phyloP scores from a whole-genome alignment of 2,329 filamentous ascomycete species.

The Colletotrichum sp. region DNA sequence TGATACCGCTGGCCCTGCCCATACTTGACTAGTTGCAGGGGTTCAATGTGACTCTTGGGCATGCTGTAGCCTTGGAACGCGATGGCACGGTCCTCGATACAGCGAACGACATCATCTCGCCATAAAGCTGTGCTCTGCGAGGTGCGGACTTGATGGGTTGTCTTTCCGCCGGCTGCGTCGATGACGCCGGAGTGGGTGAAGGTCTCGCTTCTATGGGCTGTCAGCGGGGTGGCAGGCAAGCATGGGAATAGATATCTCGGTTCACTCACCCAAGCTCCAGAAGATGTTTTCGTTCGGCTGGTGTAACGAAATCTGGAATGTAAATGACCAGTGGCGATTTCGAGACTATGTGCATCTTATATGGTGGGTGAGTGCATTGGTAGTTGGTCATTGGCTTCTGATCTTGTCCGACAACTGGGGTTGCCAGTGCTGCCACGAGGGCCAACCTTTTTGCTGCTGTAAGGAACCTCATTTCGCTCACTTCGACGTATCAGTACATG shows the following conservation, averaged over 20 bases:
- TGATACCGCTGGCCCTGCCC: conserved; percentile 48
- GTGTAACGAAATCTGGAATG: conserved; percentile 49
- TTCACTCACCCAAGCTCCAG: conserved; percentile 43
- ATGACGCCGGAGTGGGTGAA: conserved; percentile 50
- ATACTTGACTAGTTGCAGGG: conserved; percentile 54
- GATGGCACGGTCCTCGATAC: conserved; percentile 52
- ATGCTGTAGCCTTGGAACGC: conserved; percentile 48
- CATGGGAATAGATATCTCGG: neutral
- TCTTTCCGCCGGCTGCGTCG: conserved; percentile 34
- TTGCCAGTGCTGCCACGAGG: neutral
- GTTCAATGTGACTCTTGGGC: conserved; percentile 44
- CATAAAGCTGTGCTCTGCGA: conserved; percentile 50
- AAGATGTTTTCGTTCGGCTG: conserved; percentile 45
- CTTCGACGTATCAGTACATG: neutral
- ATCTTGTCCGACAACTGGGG: neutral
- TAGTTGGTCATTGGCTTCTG: conserved; percentile 18
- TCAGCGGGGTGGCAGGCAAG: neutral
- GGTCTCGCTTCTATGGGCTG: conserved; percentile 38
- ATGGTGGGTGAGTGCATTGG: conserved; percentile 34
- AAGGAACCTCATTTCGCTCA: neutral
- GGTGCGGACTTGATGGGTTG: conserved; percentile 42
- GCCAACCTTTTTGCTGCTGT: neutral
- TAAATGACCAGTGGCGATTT: conserved; percentile 56
- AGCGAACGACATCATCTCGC: conserved; percentile 47
- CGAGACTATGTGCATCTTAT: conserved; percentile 48